These are phyloP conservation scores for Seiridium cupressi DNA, from an alignment of 2,329 filamentous ascomycete genomes.

Conservation along the genomic window DNA sequence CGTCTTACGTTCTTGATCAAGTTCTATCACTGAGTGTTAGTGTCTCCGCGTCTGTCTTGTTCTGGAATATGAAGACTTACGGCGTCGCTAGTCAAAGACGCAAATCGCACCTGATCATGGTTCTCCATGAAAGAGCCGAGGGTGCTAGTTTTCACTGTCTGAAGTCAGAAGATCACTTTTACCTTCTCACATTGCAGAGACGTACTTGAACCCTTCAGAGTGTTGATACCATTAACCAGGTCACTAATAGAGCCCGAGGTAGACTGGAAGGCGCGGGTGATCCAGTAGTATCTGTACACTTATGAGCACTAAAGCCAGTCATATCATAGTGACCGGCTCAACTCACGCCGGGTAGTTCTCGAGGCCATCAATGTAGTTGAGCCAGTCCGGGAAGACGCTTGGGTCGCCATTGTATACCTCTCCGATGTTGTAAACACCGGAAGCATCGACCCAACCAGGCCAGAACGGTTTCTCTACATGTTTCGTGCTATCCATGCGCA, in stretches of 20 bases:
- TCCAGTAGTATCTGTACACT: slow-evolving; percentile 36
- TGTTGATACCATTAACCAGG: slow-evolving; percentile 30
- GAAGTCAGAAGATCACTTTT: neutral
- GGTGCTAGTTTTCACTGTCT: slow-evolving; percentile 26
- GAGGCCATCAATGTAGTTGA: slow-evolving; percentile 43
- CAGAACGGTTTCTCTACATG: slow-evolving; percentile 49
- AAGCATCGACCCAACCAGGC: slow-evolving; percentile 38
- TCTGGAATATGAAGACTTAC: neutral
- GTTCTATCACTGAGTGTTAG: slow-evolving; percentile 15
- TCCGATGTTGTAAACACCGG: slow-evolving; percentile 48
- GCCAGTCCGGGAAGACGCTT: slow-evolving; percentile 41
- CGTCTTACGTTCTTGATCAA: slow-evolving; percentile 43
- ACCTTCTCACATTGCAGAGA: neutral
- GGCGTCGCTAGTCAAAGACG: slow-evolving; percentile 42
- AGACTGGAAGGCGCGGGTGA: slow-evolving; percentile 33
- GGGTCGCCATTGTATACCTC: slow-evolving; percentile 49
- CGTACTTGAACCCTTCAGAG: slow-evolving; percentile 16
- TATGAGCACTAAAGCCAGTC: neutral
- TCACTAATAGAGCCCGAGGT: slow-evolving; percentile 28
- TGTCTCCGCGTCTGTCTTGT: neutral
- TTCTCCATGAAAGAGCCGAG: slow-evolving; percentile 48
- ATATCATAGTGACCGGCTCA: neutral
- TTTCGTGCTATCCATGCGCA: slow-evolving; percentile 48
- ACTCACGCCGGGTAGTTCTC: slow-evolving; percentile 49
- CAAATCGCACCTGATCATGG: slow-evolving; percentile 45